phyloP scores from a whole-genome alignment of 257 asterid genomes.

The Salvia miltiorrhiza region DNA sequence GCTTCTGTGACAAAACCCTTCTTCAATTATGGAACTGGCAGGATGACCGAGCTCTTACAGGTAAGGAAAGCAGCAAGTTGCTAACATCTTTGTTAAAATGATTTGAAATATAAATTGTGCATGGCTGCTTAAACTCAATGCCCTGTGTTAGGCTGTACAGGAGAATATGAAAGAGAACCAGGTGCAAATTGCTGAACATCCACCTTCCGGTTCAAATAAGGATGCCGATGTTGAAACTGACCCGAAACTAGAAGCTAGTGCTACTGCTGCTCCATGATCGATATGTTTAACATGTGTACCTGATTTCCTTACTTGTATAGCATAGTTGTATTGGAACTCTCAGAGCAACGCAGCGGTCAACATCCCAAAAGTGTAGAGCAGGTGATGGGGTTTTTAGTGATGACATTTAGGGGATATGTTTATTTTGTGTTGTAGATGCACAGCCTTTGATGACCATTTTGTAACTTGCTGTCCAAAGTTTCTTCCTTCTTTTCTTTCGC shows the following conservation, averaged over 20 bases:
- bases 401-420: slow-evolving; percentile 14
- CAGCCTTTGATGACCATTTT: neutral
- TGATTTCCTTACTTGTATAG: slow-evolving; percentile 17
- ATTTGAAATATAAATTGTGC: neutral
- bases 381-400: neutral
- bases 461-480: neutral
- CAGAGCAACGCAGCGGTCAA: slow-evolving; percentile 14
- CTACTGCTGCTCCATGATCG: slow-evolving; percentile 20
- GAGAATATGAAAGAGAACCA: slow-evolving; percentile 57
- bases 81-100: neutral
- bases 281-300: neutral
- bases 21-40: slow-evolving; percentile 57
- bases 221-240: slow-evolving; percentile 23
- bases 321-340: neutral
- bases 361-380: neutral
- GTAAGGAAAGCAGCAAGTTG: slow-evolving; percentile 26
- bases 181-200: slow-evolving; percentile 32
- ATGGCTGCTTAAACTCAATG: slow-evolving; percentile 12
- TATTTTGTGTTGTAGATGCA: slow-evolving; percentile 5
- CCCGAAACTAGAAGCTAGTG: slow-evolving; percentile 16
- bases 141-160: slow-evolving; percentile 69
- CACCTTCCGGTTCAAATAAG: slow-evolving; percentile 20
- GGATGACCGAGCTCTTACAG: slow-evolving; percentile 92
- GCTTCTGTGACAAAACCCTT: slow-evolving; percentile 38
- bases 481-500: neutral